Base-by-base conservation (phyloP, 2,329 filamentous ascomycete genomes). In the Ophiocordyceps camponoti-leonardi region DNA sequence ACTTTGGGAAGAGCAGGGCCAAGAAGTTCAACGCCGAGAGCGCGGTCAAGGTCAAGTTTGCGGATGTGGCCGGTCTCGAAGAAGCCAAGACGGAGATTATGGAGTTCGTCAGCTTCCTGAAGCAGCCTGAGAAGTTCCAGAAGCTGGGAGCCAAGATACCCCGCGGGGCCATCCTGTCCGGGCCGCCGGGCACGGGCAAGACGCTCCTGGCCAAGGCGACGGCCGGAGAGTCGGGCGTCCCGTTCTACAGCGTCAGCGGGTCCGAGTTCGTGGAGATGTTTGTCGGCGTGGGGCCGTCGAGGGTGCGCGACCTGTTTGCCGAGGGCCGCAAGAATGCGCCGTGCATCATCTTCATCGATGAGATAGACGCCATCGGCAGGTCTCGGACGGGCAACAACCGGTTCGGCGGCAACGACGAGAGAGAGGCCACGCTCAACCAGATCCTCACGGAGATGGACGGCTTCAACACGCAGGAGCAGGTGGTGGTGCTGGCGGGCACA, bases 251-350 rank as follows among this genome's bases (percentile, higher is more conserved):
- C 57, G 92, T 98, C 55, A 95, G 87, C 62, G 92, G 92, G 60
- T 98, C 92, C 43, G 92, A 98, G 62, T 98, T 98, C 59, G 90
- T 98, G 30, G 92, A 98, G 67, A 98, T 98, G 90, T 98, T 98
- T 60, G 92, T 98, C 44, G 92, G 92, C 77, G 92, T 98, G 49
- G 92, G 92, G 64, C 86, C 92, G 19, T 96, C 90, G 28, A 79
- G 92, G 64, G 92, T 98, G 44, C 80, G 92, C 55, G 92, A 98
- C 63, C 69, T 98, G 45, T 98, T 98, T 58, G 81, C 86, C 47
- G 94, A 86, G 54, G 92, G 92, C 18, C 79, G 92, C 48, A 96
- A 96, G 71, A 94, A 86, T 64, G 85, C 92, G 0, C 92, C 92
- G 4, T 98, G 92, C 67, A 98, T 98, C 64, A 93, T 98, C 64